Evolutionary conservation across 768 basidiomycete genomes (phyloP).

Genomic region (Tylopilus sp.): DNA sequence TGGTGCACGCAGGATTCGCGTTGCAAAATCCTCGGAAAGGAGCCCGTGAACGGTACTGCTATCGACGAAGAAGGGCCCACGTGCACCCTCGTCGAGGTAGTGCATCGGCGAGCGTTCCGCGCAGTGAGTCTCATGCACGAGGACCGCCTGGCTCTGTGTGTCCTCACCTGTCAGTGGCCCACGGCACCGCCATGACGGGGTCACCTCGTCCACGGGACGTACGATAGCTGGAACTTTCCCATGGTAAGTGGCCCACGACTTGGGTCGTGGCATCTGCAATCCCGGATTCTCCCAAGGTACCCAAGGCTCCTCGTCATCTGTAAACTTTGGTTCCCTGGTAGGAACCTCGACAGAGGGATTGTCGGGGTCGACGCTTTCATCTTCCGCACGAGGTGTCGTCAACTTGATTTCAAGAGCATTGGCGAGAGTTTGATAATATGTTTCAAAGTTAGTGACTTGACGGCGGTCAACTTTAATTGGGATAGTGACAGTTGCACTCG

Average conservation of each 20-base stretch:
- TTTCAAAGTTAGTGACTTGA: too few species aligned
- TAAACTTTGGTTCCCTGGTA: neutral
- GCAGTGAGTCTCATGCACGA: neutral
- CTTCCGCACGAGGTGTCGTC: neutral
- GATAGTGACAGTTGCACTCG: too few species aligned
- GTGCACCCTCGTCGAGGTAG: slow-evolving; percentile 19
- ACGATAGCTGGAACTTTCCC: slow-evolving; percentile 3
- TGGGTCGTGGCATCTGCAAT: neutral
- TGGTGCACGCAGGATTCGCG: slow-evolving; percentile 5
- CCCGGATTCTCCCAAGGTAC: slow-evolving; percentile 13
- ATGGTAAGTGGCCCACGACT: neutral
- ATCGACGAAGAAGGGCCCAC: slow-evolving; percentile 19
- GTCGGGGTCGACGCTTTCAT: slow-evolving; percentile 5
- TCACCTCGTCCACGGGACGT: neutral
- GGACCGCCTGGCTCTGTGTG: slow-evolving; percentile 2
- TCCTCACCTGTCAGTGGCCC: neutral
- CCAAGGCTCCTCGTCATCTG: slow-evolving; percentile 19
- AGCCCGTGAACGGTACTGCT: neutral
- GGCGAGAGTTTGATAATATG: slow-evolving; percentile 5
- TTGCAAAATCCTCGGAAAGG: slow-evolving; percentile 1
- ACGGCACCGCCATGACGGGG: neutral
- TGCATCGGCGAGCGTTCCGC: slow-evolving; percentile 3
- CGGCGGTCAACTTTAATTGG: too few species aligned
- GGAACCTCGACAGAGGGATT: neutral
- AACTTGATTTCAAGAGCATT: slow-evolving; percentile 4